Base-by-base conservation (phyloP, 805 yeast genomes). In the Starmerella etchellsii region DNA sequence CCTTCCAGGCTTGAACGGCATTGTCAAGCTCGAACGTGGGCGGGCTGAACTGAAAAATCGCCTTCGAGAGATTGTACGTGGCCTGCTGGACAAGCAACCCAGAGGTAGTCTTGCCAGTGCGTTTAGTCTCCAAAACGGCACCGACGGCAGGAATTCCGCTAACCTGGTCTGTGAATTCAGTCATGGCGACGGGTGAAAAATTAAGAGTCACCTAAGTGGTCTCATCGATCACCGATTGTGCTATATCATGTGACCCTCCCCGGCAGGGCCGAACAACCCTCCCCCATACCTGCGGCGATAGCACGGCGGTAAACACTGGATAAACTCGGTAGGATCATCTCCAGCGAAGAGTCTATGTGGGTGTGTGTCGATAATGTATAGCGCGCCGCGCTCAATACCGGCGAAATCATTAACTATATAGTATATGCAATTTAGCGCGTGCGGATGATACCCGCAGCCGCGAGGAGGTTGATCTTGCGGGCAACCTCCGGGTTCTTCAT, bases 401-500 rank as follows among this genome's bases (percentile, higher is more conserved):
- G n/a, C n/a, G n/a, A n/a, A n/a, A n/a, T n/a, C n/a, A n/a, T n/a
- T n/a, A n/a, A n/a, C n/a, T n/a, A n/a, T n/a, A n/a, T n/a, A n/a
- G n/a, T n/a, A n/a, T n/a, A n/a, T 23, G 25, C 25, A 23, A 23
- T 23, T 29, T 28, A 37, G 29, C 34, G 40, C 20, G 40, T 37
- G 40, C 40, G 40, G 56, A 91, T 87, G 42, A 91, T 81, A 61
- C 99, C 99, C 16, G 97, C 95, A 42, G 96, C 95, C 60, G 87
- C 79, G 62, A 91, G 72, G 53, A 81, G 71, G 62, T 81, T 79
- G 54, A 91, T 77, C 74, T 91, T 91, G 62, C 77, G 78, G 57
- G 77, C 74, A 37, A 91, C 81, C 46, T 77, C 93, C 31, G 98
- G 97, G 65, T 91, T 91, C 70, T 76, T 81, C 95, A 91, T 85